Conservation (phyloP, 2,329 filamentous ascomycete species). For the Sporothrix protearum region DNA sequence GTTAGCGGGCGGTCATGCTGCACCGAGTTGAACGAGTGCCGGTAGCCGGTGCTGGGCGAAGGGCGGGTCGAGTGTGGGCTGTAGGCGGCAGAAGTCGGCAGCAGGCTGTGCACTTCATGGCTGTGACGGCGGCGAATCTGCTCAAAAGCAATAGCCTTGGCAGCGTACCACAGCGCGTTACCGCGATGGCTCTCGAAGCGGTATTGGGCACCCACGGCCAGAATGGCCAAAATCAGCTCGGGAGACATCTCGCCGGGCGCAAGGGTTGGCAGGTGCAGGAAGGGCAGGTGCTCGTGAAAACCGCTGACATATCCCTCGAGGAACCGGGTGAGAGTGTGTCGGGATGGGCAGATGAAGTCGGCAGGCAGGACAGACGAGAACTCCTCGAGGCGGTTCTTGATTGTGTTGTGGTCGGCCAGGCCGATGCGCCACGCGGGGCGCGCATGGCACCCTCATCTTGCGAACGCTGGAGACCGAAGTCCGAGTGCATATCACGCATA, state of each 20-base stretch:
- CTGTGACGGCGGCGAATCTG: slow-evolving; percentile 57
- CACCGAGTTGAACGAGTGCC: slow-evolving; percentile 57
- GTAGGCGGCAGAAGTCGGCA: slow-evolving; percentile 56
- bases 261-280: slow-evolving; percentile 66
- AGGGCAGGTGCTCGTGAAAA: slow-evolving; percentile 58
- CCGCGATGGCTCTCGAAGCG: slow-evolving; percentile 58
- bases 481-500: slow-evolving; percentile 39
- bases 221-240: slow-evolving; percentile 64
- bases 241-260: slow-evolving; percentile 61
- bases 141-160: slow-evolving; percentile 55
- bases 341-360: slow-evolving; percentile 65
- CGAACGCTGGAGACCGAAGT: slow-evolving; percentile 33
- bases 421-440: slow-evolving; percentile 48
- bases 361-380: slow-evolving; percentile 58
- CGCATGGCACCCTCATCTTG: slow-evolving; percentile 42
- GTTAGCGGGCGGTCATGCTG: slow-evolving; percentile 55
- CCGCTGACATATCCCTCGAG: slow-evolving; percentile 67
- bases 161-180: slow-evolving; percentile 59
- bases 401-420: slow-evolving; percentile 51
- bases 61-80: slow-evolving; percentile 58
- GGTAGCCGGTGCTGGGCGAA: slow-evolving; percentile 55
- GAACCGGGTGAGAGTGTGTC: slow-evolving; percentile 65
- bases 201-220: slow-evolving; percentile 65
- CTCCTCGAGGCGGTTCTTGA: slow-evolving; percentile 58
- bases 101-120: slow-evolving; percentile 53